Base-by-base conservation (phyloP, 805 yeast species). In the Cyberlindnera suaveolens region DNA sequence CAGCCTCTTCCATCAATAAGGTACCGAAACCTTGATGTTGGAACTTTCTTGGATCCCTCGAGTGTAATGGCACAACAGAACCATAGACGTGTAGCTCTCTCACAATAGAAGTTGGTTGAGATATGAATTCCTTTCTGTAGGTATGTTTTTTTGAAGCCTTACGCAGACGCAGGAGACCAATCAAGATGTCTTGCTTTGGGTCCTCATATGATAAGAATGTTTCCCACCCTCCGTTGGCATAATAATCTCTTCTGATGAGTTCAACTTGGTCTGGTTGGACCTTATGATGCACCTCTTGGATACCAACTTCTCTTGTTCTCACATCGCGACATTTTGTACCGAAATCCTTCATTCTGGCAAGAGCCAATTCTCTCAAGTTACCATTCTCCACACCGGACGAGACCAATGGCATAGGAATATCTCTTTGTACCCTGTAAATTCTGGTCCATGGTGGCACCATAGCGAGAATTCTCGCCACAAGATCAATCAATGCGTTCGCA, bases 21-120 rank as follows among this genome's bases (percentile, higher is more conserved):
- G 99, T 91, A 50, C 99, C 99, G 62, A 91, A 93, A 17, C 99
- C 99, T 71, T 93, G 99, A 70, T 93, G 99, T 68, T 93, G 99
- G 71, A 93, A 93, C 65, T 93, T 93, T 58, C 96, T 77, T 37
- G 99, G 99, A 65, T 93, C 99, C 53, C 98, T 76, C 4, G 95
- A 85, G 63, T 93, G 99, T 45, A 93, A 67, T 4, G 99, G 98
- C 17, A 93, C 99, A 16, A 90, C 99, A 4, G 96, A 85, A 13
- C 99, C 99, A 58, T 93, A 93, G 27, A 93, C 99, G 57, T 93
- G 99, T 51, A 93, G 71, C 63, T 93, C 99, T 65, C 99, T 78
- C n/a, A 93, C 97, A 42, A 93, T 80, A 3, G 96, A 88, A 0
- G 97, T 86, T 47, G 81, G 91, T 65, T 89, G 95, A 9, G 70